A percentile compares a stretch with the other conserved stretches of the same genome.
Evolutionary conservation across 2,329 filamentous ascomycete genomes (phyloP).

Genomic region (Clarireedia hainanense): DNA sequence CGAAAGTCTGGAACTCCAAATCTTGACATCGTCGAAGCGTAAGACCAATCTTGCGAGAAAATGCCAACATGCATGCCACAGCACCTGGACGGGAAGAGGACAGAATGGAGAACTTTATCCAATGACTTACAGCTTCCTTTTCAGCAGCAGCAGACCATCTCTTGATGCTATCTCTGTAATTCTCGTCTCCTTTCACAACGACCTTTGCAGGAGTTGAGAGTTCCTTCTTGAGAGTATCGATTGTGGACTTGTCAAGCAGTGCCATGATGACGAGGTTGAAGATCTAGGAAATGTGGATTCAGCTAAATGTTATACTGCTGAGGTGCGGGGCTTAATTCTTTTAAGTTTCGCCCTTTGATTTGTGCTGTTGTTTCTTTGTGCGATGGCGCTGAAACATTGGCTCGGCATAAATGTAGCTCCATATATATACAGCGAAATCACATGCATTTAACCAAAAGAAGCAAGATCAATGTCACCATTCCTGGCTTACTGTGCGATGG

Average conservation of each 20-base stretch:
- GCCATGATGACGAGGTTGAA: not conserved
- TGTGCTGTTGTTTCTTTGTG: too few species aligned
- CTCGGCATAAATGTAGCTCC: too few species aligned
- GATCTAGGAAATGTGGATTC: not conserved
- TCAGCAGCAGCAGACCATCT: constrained; percentile 19
- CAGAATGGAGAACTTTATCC: not conserved
- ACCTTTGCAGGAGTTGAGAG: constrained; percentile 8
- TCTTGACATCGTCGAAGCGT: too few species aligned
- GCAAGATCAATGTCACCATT: too few species aligned
- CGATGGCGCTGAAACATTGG: too few species aligned
- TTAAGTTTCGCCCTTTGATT: too few species aligned
- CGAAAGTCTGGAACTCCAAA: too few species aligned
- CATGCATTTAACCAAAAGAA: too few species aligned
- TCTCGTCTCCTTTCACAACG: constrained; percentile 11
- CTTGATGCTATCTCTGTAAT: constrained; percentile 15
- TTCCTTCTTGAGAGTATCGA: constrained; percentile 4
- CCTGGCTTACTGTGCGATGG: too few species aligned
- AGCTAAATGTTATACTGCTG: too few species aligned
- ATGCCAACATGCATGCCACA: not conserved
- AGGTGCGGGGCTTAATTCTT: too few species aligned
- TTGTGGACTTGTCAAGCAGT: not conserved
- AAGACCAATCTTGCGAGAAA: not conserved
- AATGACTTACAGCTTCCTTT: constrained; percentile 17
- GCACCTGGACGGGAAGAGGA: not conserved
- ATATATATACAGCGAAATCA: too few species aligned